phyloP scores from a whole-genome alignment of 148 eudicot species.

The Arbutus unedo region DNA sequence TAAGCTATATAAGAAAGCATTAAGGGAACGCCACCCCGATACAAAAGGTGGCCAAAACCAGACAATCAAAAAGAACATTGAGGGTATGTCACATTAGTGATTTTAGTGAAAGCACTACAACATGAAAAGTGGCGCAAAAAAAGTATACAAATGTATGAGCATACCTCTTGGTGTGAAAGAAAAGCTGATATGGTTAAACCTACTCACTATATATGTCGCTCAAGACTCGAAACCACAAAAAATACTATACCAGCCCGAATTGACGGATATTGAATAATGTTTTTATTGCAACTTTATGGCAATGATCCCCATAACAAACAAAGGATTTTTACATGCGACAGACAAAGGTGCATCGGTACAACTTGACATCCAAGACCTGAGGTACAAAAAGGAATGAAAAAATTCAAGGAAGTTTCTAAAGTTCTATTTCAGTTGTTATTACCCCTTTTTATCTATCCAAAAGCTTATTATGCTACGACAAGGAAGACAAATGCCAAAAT shows the following conservation, averaged over 20 bases:
- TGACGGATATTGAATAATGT: not conserved
- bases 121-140: not conserved
- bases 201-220: not conserved
- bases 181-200: not conserved
- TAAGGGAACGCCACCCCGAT: not conserved
- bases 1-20: not conserved
- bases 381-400: not conserved
- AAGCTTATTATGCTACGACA: not conserved
- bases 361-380: not conserved
- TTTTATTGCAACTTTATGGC: not conserved
- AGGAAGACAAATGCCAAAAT: not conserved
- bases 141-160: not conserved
- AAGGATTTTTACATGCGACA: not conserved
- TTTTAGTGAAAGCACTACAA: conserved; percentile 17
- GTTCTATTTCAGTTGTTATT: too few relatives aligned
- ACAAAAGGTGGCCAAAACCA: not conserved
- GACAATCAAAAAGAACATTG: not conserved
- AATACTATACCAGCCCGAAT: not conserved
- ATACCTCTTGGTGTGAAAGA: not conserved
- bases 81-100: not conserved
- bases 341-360: not conserved
- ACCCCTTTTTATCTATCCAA: too few relatives aligned
- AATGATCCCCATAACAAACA: not conserved
- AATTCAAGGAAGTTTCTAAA: too few relatives aligned
- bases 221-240: not conserved